Conservation (phyloP, 2,329 filamentous ascomycete genomes). For the Botrytis squamosa region DNA sequence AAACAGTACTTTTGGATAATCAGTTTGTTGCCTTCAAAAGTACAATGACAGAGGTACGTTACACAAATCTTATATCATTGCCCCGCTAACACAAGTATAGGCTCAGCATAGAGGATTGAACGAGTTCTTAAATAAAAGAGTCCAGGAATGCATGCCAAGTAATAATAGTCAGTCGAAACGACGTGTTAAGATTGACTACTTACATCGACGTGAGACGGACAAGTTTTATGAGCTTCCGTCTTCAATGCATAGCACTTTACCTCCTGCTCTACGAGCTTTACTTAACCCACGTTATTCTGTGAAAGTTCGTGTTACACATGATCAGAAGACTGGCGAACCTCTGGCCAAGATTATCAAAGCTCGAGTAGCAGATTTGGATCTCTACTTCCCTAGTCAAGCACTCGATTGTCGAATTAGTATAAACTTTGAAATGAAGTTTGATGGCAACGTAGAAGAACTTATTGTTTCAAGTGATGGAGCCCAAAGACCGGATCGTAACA, state of each 20-base stretch:
- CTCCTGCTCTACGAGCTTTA: constrained; percentile 61
- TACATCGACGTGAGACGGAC: constrained; percentile 79
- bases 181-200: constrained; percentile 71
- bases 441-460: constrained; percentile 61
- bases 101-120: constrained; percentile 81
- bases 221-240: constrained; percentile 75
- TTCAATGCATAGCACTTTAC: constrained; percentile 58
- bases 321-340: constrained; percentile 68
- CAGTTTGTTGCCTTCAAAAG: constrained; percentile 72
- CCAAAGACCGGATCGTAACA: constrained; percentile 62
- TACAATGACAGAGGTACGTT: constrained; percentile 80
- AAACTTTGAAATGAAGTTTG: constrained; percentile 88
- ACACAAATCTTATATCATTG: not conserved
- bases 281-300: constrained; percentile 55
- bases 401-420: constrained; percentile 94
- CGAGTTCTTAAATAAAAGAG: constrained; percentile 72
- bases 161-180: constrained; percentile 42
- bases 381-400: constrained; percentile 72
- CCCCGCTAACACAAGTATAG: constrained; percentile 45
- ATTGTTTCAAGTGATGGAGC: constrained; percentile 44
- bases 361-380: constrained; percentile 82
- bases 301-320: constrained; percentile 72
- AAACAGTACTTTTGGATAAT: constrained; percentile 65
- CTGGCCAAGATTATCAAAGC: constrained; percentile 88
- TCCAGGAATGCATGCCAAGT: constrained; percentile 57